Conservation (phyloP, 1,139 yeast genomes). For the Saccharomyces pastorianus region DNA sequence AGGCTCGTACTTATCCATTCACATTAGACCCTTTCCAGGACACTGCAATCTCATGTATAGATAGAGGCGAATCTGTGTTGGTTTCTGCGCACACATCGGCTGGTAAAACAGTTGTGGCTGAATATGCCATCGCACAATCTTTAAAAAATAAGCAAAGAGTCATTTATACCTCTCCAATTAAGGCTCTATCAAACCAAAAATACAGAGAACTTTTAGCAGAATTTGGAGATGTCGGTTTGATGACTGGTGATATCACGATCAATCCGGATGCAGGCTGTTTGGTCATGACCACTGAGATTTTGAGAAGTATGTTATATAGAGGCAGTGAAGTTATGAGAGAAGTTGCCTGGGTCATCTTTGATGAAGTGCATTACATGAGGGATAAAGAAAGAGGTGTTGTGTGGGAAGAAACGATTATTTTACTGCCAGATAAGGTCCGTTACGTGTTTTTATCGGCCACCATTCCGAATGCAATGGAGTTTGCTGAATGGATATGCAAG, state of each 20-base stretch:
- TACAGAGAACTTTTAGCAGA: constrained; percentile 87
- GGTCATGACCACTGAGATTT: constrained; percentile 96
- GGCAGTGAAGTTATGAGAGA: constrained; percentile 95
- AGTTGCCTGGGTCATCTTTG: constrained; percentile 93
- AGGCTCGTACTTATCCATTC: constrained; percentile 88
- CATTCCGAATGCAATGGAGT: constrained; percentile 95
- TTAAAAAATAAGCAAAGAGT: constrained; percentile 85
- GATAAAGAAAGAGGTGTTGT: constrained; percentile 97
- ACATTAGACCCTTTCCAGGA: constrained; percentile 93
- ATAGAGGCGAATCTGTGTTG: constrained; percentile 88
- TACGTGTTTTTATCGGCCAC: constrained; percentile 89
- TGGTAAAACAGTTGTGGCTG: constrained; percentile 98
- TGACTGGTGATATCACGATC: constrained; percentile 97
- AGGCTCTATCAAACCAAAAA: constrained; percentile 92
- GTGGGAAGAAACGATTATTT: constrained; percentile 97
- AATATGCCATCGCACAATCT: constrained; percentile 95
- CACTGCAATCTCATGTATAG: constrained; percentile 89
- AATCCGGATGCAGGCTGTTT: constrained; percentile 95
- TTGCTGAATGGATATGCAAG: constrained; percentile 97
- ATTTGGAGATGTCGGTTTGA: constrained; percentile 91
- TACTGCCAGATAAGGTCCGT: constrained; percentile 90
- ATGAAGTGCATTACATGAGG: constrained; percentile 94
- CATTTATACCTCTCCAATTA: constrained; percentile 94
- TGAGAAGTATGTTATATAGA: constrained; percentile 83
- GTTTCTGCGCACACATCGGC: constrained; percentile 99